Percentiles rank a stretch among this genome's conserved stretches.
These are phyloP conservation scores for Coccomyxa sp. DNA, from an alignment of 139 green algal species.

Conservation along the genomic window DNA sequence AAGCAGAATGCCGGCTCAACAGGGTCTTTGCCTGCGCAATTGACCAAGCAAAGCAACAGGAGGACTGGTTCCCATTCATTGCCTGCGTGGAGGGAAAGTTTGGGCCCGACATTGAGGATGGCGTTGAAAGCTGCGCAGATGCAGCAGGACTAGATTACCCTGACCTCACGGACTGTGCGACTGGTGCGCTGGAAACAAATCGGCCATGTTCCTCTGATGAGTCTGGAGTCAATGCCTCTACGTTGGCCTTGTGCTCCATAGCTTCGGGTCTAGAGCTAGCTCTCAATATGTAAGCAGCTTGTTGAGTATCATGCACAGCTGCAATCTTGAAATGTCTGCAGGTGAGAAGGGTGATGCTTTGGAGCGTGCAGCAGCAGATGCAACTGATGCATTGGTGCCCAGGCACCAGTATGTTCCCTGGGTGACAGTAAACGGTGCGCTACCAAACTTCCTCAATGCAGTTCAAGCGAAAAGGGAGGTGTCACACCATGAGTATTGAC, in stretches of 20 bases:
- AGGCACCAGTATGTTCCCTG: constrained; percentile 30
- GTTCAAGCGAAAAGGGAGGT: background rate
- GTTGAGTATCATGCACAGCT: background rate
- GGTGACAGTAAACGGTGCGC: constrained; percentile 29
- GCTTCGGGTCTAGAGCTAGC: too few relatives aligned
- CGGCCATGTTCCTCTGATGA: background rate
- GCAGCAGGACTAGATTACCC: constrained; percentile 6
- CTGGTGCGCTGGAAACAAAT: constrained; percentile 6
- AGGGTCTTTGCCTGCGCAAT: constrained; percentile 27
- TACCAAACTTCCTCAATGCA: background rate
- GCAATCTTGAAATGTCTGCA: background rate
- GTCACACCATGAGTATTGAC: background rate
- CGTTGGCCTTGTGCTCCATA: background rate
- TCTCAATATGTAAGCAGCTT: background rate
- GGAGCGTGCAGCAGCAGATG: constrained; percentile 10
- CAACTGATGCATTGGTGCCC: constrained; percentile 23
- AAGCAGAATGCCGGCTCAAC: constrained; percentile 32
- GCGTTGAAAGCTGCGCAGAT: constrained; percentile 16
- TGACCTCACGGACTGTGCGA: constrained; percentile 16
- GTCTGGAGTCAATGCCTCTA: background rate
- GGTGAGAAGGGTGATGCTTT: constrained; percentile 18
- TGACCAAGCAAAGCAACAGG: background rate
- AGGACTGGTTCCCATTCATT: constrained; percentile 23
- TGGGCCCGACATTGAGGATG: background rate
- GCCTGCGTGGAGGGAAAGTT: constrained; percentile 15